Base-by-base conservation (phyloP, 441 rosid species). In the Capsella rubella region DNA sequence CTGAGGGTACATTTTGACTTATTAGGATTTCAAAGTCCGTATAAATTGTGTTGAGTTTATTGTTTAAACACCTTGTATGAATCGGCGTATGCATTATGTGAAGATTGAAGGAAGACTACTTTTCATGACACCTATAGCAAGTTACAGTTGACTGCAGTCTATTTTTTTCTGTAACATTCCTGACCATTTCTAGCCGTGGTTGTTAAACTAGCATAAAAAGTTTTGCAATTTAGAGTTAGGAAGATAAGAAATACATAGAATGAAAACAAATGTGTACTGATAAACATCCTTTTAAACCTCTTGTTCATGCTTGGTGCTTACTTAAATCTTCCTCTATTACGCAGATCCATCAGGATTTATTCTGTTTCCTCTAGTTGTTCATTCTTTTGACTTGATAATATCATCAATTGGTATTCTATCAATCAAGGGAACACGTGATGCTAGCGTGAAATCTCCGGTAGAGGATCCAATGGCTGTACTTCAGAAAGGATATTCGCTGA, bases 271-370 rank as follows among this genome's bases (percentile, higher is more conserved):
- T 7, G 5, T 49, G 4, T 53, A 47, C 70, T 78, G 5, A 43
- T 21, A 16, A 34, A 14, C 15, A 56, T 42, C 64, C 18, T 57
- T 27, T 32, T 60, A 60, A 60, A n/a, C 29, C 50, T 28, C 45
- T 39, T 37, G 21, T 27, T 34, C 37, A 46, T 71, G 25, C 51
- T 27, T 50, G n/a, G 27, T 47, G 3, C 59, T 59, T 39, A 59
- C 51, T 50, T 43, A 47, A 32, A 9, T 72, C 74, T 47, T 64
- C 81, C 35, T 77, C 28, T 47, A 18, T 81, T 54, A 54, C 80
- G 96, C 99, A 95, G 98, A 91, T 82, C 93, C 98, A 75, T 93
- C 99, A 49, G 98, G 97, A 79, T 95, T 95, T 82, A 93, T 95
- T 82, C 81, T 95, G 80, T 95, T 95, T 86, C 99, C 99, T 75